Conservation (phyloP, 768 basidiomycete genomes). For the Dentipellis fragilis region DNA sequence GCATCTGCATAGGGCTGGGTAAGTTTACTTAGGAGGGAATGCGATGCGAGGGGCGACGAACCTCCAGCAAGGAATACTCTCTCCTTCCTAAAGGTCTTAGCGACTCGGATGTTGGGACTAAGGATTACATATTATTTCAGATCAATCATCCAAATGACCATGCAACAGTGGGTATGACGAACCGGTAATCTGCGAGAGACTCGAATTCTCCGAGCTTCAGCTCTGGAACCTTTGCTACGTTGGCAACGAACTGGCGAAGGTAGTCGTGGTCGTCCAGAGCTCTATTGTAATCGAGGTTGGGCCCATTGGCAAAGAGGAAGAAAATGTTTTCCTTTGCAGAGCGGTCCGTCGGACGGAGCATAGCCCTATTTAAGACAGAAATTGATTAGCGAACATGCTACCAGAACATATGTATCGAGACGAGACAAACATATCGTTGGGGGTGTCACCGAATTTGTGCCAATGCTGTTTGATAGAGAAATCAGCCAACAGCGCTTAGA, state of each 20-base stretch:
- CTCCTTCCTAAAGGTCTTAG: constrained; percentile 5
- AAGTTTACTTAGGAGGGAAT: constrained; percentile 2
- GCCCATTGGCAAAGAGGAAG: neutral
- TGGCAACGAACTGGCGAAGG: neutral
- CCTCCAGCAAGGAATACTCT: constrained; percentile 13
- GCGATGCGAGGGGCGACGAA: constrained; percentile 2
- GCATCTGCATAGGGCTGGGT: neutral
- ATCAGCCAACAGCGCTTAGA: neutral
- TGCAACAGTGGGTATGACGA: neutral
- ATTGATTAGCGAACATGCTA: neutral
- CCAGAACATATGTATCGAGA: neutral
- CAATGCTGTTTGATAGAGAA: neutral
- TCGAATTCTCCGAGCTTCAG: neutral
- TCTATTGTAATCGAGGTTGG: neutral
- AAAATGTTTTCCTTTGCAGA: neutral
- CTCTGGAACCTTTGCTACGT: neutral
- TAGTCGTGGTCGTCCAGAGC: neutral
- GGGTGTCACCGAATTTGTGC: neutral
- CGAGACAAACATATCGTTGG: neutral
- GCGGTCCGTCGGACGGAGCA: neutral
- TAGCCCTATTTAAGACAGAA: neutral
- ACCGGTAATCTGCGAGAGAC: constrained; percentile 1
- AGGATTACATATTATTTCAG: neutral
- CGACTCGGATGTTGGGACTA: constrained; percentile 14
- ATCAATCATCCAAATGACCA: neutral